Evolutionary conservation across 2,329 filamentous ascomycete genomes (phyloP).

Genomic region (Pseudocercospora fijiensis): DNA sequence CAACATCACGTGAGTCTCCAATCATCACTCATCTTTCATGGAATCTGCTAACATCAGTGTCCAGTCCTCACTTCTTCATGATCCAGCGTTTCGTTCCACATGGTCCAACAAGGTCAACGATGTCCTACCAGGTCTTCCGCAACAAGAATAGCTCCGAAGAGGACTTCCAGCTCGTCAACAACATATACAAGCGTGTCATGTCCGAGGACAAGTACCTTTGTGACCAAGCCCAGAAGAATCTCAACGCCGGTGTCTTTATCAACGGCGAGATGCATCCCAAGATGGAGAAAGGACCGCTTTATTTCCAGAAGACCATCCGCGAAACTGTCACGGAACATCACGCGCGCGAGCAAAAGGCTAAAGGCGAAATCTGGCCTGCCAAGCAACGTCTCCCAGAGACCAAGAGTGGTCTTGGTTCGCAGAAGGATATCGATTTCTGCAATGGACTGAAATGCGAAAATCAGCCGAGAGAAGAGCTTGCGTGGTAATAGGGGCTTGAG

Average conservation of each 20-base stretch:
- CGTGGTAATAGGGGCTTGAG: constrained; percentile 26
- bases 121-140: constrained; percentile 64
- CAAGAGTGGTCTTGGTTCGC: constrained; percentile 20
- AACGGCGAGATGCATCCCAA: constrained; percentile 63
- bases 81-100: constrained; percentile 62
- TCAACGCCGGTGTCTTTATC: constrained; percentile 61
- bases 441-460: constrained; percentile 28
- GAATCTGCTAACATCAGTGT: not conserved
- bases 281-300: constrained; percentile 58
- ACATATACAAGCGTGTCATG: constrained; percentile 64
- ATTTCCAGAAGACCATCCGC: constrained; percentile 55
- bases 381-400: constrained; percentile 39
- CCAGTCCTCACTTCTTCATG: constrained; percentile 62
- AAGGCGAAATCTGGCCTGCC: constrained; percentile 57
- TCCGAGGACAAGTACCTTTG: constrained; percentile 65
- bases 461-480: constrained; percentile 30
- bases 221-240: constrained; percentile 59
- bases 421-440: constrained; percentile 35
- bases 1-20: constrained; percentile 50
- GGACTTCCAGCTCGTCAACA: constrained; percentile 57
- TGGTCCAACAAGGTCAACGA: constrained; percentile 51
- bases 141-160: constrained; percentile 61
- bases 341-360: constrained; percentile 41
- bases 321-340: constrained; percentile 51
- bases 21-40: not conserved